Evolutionary conservation across 441 rosid genomes (phyloP).

Genomic region (Brassica balearica): DNA sequence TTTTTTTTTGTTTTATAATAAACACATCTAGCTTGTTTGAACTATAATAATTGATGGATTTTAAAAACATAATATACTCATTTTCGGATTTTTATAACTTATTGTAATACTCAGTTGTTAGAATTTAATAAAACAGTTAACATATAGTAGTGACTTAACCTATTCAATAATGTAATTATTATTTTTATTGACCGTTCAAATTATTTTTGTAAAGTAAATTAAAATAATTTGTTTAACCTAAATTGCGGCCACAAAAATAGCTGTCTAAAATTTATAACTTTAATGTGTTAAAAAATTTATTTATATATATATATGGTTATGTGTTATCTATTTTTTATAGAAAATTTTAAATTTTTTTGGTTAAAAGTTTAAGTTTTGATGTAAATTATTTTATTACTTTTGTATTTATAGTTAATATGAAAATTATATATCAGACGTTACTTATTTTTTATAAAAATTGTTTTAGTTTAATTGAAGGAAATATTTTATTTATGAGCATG

Average conservation of each 20-base stretch:
- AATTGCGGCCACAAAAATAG: neutral
- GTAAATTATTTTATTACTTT: neutral
- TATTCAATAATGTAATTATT: neutral
- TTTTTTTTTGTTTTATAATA: neutral
- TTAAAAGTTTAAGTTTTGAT: neutral
- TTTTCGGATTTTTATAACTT: neutral
- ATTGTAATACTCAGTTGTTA: neutral
- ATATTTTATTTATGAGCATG: neutral
- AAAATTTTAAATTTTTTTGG: neutral
- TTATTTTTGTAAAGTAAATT: neutral
- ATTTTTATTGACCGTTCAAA: neutral
- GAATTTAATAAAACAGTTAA: neutral
- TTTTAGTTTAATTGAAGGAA: neutral
- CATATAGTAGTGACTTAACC: neutral
- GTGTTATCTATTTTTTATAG: neutral
- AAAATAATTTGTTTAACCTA: neutral
- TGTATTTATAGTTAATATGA: neutral
- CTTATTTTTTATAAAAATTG: neutral
- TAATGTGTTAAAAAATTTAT: neutral
- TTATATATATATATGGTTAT: neutral
- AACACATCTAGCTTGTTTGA: neutral
- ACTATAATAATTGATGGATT: neutral
- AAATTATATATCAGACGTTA: neutral
- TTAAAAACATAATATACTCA: neutral
- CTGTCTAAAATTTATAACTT: neutral